These are phyloP conservation scores for Samsoniella hepiali DNA, from an alignment of 2,329 filamentous ascomycete species.

Conservation along the genomic window DNA sequence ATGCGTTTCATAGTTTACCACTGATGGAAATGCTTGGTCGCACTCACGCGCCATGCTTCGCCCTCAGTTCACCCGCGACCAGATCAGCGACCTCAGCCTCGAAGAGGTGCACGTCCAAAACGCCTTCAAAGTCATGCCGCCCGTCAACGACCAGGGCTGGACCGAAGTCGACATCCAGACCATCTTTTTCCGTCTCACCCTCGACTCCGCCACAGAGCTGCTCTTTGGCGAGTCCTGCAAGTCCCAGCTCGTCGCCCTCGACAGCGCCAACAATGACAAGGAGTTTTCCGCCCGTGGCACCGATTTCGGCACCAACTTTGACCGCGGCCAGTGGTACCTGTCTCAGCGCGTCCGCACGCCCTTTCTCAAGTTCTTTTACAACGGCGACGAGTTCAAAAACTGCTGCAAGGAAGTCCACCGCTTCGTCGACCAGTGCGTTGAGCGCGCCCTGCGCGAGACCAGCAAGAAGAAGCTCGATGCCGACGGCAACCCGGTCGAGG, in stretches of 20 bases:
- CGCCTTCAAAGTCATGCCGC: slow-evolving; percentile 26
- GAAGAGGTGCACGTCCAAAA: slow-evolving; percentile 38
- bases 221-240: slow-evolving; percentile 57
- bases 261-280: slow-evolving; percentile 27
- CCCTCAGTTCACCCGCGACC: slow-evolving; percentile 41
- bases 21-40: slow-evolving; percentile 36
- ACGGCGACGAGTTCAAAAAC: slow-evolving; percentile 56
- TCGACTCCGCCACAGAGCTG: slow-evolving; percentile 52
- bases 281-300: slow-evolving; percentile 21
- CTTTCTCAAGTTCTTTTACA: slow-evolving; percentile 44
- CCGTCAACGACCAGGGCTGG: slow-evolving; percentile 34
- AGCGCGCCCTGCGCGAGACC: slow-evolving; percentile 43
- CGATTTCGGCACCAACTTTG: slow-evolving; percentile 34
- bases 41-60: slow-evolving; percentile 38
- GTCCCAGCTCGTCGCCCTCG: slow-evolving; percentile 29
- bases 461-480: slow-evolving; percentile 11
- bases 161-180: slow-evolving; percentile 42
- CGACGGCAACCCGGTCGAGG: slow-evolving; percentile 1
- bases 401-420: slow-evolving; percentile 62
- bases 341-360: slow-evolving; percentile 50
- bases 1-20: slow-evolving; percentile 29
- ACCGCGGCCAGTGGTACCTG: slow-evolving; percentile 40
- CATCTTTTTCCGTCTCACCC: slow-evolving; percentile 47
- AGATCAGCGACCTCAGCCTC: slow-evolving; percentile 42
- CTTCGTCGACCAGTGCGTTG: slow-evolving; percentile 67